Evolutionary conservation across 495 filamentous ascomycete species (phyloP), one percentile per base, ranked within the genome.

Genomic region (Collariella sp.): DNA sequence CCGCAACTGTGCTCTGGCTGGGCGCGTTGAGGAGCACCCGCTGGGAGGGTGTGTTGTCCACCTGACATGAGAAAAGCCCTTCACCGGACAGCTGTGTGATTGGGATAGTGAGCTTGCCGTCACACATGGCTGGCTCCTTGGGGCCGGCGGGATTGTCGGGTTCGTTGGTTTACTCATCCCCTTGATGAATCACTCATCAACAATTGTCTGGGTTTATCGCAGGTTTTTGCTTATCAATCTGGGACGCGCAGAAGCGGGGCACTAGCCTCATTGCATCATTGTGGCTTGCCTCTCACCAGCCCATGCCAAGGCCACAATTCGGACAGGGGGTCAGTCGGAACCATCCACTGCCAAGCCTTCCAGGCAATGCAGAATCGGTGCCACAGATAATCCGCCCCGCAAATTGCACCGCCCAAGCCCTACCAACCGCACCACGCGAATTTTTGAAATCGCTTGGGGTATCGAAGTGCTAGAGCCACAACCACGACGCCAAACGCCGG

Each of bases 401-500:
- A 48, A 58, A 59, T 41, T 38, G 20, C 33, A 44, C 54, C 26
- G 26, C 46, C 49, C 55, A 63, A 65, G 56, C 63, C 63, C 63
- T 65, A 65, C 63, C 58, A 48, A 59, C 57, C 63, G 58, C 63
- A 65, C 62, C 62, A 65, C 42, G 61, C 61, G 58, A 61, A 63
- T 66, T 67, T 67, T 66, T 55, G 63, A 67, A 66, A 66, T 67
- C 60, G 58, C 55, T 54, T 55, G 65, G 54, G 40, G 50, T 50
- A 52, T 54, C 53, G 59, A 60, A 67, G 63, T 60, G 52, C n/a
- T 55, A 67, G 61, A 63, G 63, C 58, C 65, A 68, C 66, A 67
- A 69, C 66, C 63, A 67, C 58, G 62, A 61, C 65, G 67, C 64
- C 66, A 48, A 68, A 65, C 66, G 59, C 58, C 62, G 55, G 61